Evolutionary conservation across 176 grass and related monocot genomes (phyloP), one percentile per base, ranked within the genome.

Genomic region (Zizania latifolia): DNA sequence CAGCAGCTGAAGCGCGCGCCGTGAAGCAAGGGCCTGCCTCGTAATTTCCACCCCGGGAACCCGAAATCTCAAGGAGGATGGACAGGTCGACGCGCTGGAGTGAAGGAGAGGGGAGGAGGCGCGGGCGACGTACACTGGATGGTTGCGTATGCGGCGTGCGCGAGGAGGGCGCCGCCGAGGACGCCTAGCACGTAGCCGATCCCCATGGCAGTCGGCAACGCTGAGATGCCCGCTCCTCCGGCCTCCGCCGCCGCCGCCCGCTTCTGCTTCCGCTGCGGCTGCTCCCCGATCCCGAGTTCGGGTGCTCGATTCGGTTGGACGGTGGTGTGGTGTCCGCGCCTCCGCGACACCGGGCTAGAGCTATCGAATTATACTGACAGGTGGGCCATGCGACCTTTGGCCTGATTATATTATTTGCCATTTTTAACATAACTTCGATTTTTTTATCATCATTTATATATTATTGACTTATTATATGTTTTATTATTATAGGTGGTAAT

Each of bases 71-170:
- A 33, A 16, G 22, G 2, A 15, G 2, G 14, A 39, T 27, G 40
- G 36, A 43, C 11, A 1, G 16, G 11, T n/a, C 2, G 43, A 48
- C 38, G 10, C 57, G 33, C 23, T 1, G 32, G 16, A 8, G 31
- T 5, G 26, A 8, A 35, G 17, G 28, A n/a, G 64, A 7, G 5
- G n/a, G 5, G 35, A 6, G 40, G 22, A 33, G 78, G 57, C 19
- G 8, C 12, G 68, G 1, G 62, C 24, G 4, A 36, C 8, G 57
- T 85, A 92, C 91, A 98, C 72, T 94, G 91, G 66, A 98, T 92
- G 85, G 95, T 94, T 74, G 81, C 79, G 70, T 91, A 92, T 27
- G 88, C 94, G 58, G 88, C 90, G 80, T 98, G 91, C 39, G 78
- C 91, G 75, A 98, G 88, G 46, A 98, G 57, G 45, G 92, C 67